These are phyloP conservation scores for Oryza nivara DNA, from an alignment of 176 grass and related monocot genomes.

Conservation along the genomic window DNA sequence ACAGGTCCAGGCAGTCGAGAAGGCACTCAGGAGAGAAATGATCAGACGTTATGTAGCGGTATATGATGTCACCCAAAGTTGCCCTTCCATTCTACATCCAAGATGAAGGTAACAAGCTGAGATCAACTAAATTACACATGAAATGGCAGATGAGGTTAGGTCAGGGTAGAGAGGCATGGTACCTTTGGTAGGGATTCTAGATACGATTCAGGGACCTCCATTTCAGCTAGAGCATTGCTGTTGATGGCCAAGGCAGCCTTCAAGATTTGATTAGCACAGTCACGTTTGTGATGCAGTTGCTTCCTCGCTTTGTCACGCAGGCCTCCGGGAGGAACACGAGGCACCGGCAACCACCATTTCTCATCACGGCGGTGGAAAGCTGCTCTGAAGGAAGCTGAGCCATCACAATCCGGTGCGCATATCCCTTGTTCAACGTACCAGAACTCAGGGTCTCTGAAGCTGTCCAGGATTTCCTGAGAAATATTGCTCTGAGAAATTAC, in stretches of 20 bases:
- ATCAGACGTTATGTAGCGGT: constrained; percentile 77
- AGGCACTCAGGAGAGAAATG: constrained; percentile 90
- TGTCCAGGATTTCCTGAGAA: constrained; percentile 81
- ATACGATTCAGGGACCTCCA: constrained; percentile 70
- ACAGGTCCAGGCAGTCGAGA: constrained; percentile 83
- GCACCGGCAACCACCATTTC: constrained; percentile 80
- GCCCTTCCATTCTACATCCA: constrained; percentile 75
- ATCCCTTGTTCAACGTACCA: constrained; percentile 99
- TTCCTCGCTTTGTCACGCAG: constrained; percentile 58
- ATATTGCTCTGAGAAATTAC: neutral
- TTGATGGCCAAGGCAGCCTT: constrained; percentile 86
- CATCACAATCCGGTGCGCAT: constrained; percentile 73
- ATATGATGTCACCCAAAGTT: constrained; percentile 81
- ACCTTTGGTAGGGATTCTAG: constrained; percentile 71
- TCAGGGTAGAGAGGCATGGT: neutral
- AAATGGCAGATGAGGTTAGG: neutral
- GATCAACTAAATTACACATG: neutral
- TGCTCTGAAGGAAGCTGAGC: constrained; percentile 65
- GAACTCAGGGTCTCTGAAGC: constrained; percentile 80
- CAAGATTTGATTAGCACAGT: constrained; percentile 67
- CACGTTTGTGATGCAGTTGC: constrained; percentile 61
- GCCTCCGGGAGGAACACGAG: constrained; percentile 52
- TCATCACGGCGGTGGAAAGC: constrained; percentile 59
- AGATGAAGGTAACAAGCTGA: neutral
- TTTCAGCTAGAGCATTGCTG: constrained; percentile 65